These are phyloP conservation scores for Candida awuae DNA, from an alignment of 805 yeast genomes.

Conservation along the genomic window DNA sequence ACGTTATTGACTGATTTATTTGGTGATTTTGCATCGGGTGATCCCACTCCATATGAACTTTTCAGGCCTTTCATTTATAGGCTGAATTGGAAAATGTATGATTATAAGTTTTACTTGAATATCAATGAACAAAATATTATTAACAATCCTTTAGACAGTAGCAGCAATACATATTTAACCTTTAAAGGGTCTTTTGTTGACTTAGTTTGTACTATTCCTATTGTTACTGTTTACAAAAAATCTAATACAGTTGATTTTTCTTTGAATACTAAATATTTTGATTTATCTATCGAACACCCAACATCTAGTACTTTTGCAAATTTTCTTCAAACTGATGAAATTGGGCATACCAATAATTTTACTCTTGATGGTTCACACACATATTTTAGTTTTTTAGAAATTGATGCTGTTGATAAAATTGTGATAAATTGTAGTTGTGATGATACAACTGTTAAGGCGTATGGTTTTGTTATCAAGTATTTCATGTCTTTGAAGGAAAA, in stretches of 20 bases:
- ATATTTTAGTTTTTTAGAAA: conserved; percentile 47
- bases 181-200: conserved; percentile 55
- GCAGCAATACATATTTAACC: conserved; percentile 69
- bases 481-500: conserved; percentile 73
- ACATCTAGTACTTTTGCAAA: conserved; percentile 85
- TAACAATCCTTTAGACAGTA: conserved; percentile 78
- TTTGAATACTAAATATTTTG: conserved; percentile 49
- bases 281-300: conserved; percentile 66
- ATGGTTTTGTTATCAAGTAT: conserved; percentile 74
- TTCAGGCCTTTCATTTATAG: conserved; percentile 66
- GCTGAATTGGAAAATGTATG: conserved; percentile 49
- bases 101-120: conserved; percentile 60
- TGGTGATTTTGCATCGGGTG: conserved; percentile 70
- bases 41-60: conserved; percentile 60
- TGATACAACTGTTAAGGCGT: conserved; percentile 58
- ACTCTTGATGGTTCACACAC: conserved; percentile 58
- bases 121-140: conserved; percentile 84
- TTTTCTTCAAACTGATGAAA: conserved; percentile 51
- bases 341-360: conserved; percentile 65
- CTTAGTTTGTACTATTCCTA: conserved; percentile 48
- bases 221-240: conserved; percentile 43
- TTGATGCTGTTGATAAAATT: conserved; percentile 63
- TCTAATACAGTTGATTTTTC: conserved; percentile 44
- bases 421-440: conserved; percentile 58
- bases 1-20: conserved; percentile 63